Evolutionary conservation across 495 filamentous ascomycete species (phyloP).

Genomic region (Delitschia confertaspora): DNA sequence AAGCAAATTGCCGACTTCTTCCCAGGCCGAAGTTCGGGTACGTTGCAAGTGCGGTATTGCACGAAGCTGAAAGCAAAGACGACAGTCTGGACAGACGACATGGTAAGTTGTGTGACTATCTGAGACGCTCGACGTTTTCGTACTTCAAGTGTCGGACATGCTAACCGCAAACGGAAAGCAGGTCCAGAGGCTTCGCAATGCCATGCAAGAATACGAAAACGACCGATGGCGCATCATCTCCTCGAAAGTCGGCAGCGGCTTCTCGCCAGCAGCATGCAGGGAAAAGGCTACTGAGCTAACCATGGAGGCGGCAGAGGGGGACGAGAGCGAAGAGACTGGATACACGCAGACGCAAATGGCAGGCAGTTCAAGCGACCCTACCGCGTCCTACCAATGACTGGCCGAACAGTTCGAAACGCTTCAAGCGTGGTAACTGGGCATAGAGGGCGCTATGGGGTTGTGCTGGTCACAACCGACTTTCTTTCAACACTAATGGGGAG

Average conservation of each 20-base stretch:
- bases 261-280: conserved; percentile 74
- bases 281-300: conserved; percentile 59
- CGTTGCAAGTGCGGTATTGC: conserved; percentile 86
- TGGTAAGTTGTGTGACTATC: conserved; percentile 48
- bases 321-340: conserved; percentile 16
- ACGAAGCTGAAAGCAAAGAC: conserved; percentile 88
- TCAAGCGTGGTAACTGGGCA: conserved; percentile 13
- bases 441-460: conserved; percentile 9
- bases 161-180: conserved; percentile 36
- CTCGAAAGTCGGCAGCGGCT: conserved; percentile 76
- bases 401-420: conserved; percentile 23
- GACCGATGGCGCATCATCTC: conserved; percentile 84
- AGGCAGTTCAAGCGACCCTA: conserved; percentile 23
- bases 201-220: conserved; percentile 79
- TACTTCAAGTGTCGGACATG: conserved; percentile 17
- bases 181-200: conserved; percentile 69
- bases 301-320: conserved; percentile 17
- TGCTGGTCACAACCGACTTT: conserved; percentile 25
- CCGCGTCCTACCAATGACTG: conserved; percentile 25
- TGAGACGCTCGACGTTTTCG: conserved; percentile 23
- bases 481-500: not conserved
- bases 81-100: conserved; percentile 85
- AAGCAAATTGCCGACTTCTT: conserved; percentile 95
- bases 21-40: conserved; percentile 76
- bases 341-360: conserved; percentile 26